Conservation (phyloP, 169 alveolate species). For the Plasmodium gonderi region DNA sequence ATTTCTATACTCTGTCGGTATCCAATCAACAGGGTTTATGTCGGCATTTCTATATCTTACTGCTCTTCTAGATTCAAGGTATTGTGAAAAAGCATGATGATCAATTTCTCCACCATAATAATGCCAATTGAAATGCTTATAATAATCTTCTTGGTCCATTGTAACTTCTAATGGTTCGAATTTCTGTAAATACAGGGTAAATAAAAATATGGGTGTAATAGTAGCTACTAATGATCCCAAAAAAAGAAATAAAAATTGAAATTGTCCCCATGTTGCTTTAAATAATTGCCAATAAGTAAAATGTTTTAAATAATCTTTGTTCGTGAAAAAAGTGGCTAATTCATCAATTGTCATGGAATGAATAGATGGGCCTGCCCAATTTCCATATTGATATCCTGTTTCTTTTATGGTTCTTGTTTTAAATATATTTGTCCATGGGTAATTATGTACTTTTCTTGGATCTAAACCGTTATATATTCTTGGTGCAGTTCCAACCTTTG, state of each 20-base stretch:
- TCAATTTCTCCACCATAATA: slow-evolving; percentile 87
- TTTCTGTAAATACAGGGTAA: slow-evolving; percentile 78
- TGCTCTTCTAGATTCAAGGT: slow-evolving; percentile 90
- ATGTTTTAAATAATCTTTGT: slow-evolving; percentile 76
- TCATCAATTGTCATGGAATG: slow-evolving; percentile 85
- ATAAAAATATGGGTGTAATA: slow-evolving; percentile 68
- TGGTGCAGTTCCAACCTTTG: slow-evolving; percentile 76
- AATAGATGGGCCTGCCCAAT: slow-evolving; percentile 83
- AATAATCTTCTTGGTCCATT: slow-evolving; percentile 83
- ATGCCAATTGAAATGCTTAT: slow-evolving; percentile 87
- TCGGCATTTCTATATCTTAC: slow-evolving; percentile 87
- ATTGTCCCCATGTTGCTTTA: slow-evolving; percentile 77
- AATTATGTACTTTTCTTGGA: slow-evolving; percentile 80
- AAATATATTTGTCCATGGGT: slow-evolving; percentile 80
- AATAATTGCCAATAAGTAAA: slow-evolving; percentile 42
- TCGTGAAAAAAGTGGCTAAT: slow-evolving; percentile 79
- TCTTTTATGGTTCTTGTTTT: slow-evolving; percentile 79
- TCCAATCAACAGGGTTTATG: slow-evolving; percentile 88
- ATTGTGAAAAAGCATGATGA: slow-evolving; percentile 90
- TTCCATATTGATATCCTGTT: slow-evolving; percentile 82
- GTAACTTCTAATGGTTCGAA: slow-evolving; percentile 84
- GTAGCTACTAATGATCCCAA: slow-evolving; percentile 63
- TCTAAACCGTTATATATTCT: slow-evolving; percentile 83
- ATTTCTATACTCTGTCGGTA: slow-evolving; percentile 88
- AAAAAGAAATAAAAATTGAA: slow-evolving; percentile 77